Conservation (phyloP, 495 filamentous ascomycete genomes). For the Penicillium paradoxum region DNA sequence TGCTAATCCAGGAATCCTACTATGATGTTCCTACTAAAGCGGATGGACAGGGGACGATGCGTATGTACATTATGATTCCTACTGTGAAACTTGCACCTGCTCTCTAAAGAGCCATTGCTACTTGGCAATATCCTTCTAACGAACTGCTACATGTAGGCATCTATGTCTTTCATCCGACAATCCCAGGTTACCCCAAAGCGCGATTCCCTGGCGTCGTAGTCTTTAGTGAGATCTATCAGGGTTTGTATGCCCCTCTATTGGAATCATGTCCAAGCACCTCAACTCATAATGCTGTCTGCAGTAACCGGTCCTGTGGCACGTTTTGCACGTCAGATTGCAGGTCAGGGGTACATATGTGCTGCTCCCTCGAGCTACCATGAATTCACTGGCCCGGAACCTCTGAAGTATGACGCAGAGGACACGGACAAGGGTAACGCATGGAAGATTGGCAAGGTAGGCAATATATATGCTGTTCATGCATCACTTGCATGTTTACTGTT, state of each 20-base stretch:
- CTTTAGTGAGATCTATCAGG: conserved; percentile 97
- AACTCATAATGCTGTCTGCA: conserved; percentile 24
- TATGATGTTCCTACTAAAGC: conserved; percentile 63
- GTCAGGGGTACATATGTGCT: conserved; percentile 89
- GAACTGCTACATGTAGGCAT: conserved; percentile 58
- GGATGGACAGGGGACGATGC: conserved; percentile 57
- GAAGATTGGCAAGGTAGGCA: conserved; percentile 69
- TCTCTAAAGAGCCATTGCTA: not conserved
- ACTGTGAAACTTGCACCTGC: not conserved
- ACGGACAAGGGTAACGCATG: conserved; percentile 84
- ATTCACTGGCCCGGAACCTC: conserved; percentile 78
- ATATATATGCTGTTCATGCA: too few relatives aligned
- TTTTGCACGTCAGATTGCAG: conserved; percentile 87
- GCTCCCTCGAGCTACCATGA: conserved; percentile 91
- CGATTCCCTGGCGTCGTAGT: conserved; percentile 87
- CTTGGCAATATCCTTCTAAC: conserved; percentile 4
- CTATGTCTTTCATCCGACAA: conserved; percentile 81
- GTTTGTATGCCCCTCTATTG: conserved; percentile 35
- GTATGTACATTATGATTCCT: conserved; percentile 34
- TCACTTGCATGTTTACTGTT: not conserved
- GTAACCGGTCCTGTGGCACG: conserved; percentile 89
- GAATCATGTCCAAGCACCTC: not conserved
- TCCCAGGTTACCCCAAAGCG: conserved; percentile 80
- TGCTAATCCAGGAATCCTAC: conserved; percentile 64
- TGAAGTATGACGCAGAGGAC: conserved; percentile 81